A percentile compares a stretch with the other conserved stretches of the same genome.
These are phyloP conservation scores for Triangularia verruculosa DNA, from an alignment of 2,329 filamentous ascomycete species.

Conservation along the genomic window DNA sequence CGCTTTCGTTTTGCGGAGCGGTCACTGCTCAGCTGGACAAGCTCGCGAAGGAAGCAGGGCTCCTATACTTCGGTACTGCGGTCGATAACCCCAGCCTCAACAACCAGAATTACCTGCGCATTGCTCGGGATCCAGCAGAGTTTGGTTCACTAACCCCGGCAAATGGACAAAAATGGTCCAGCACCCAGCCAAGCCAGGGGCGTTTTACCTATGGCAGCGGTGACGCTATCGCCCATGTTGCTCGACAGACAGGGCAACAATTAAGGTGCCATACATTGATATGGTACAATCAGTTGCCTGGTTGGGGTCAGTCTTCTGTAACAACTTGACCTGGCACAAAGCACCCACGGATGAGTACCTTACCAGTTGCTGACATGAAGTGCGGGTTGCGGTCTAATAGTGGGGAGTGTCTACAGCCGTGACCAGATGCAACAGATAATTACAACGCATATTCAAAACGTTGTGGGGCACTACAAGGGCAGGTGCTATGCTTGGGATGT, in stretches of 20 bases:
- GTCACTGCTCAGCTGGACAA: constrained; percentile 41
- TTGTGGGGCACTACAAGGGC: constrained; percentile 16
- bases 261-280: constrained; percentile 60
- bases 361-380: not conserved
- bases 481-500: constrained; percentile 17
- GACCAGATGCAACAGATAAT: constrained; percentile 20
- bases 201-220: constrained; percentile 57
- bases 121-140: constrained; percentile 51
- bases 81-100: constrained; percentile 56
- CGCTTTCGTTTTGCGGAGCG: not conserved
- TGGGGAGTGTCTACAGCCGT: constrained; percentile 10
- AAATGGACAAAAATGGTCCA: constrained; percentile 62
- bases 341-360: no score
- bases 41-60: constrained; percentile 52
- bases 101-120: constrained; percentile 52
- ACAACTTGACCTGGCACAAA: no score
- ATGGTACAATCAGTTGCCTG: constrained; percentile 50
- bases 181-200: constrained; percentile 54
- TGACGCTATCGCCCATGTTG: constrained; percentile 49
- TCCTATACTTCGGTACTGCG: constrained; percentile 62
- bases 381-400: not conserved
- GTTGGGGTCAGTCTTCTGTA: constrained; percentile 47
- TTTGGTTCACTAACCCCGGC: constrained; percentile 63
- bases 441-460: constrained; percentile 16
- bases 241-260: constrained; percentile 45